A percentile compares a stretch with the other conserved stretches of the same genome.
Evolutionary conservation across 306 rosid species (phyloP).

Genomic region (Rosa chinensis): DNA sequence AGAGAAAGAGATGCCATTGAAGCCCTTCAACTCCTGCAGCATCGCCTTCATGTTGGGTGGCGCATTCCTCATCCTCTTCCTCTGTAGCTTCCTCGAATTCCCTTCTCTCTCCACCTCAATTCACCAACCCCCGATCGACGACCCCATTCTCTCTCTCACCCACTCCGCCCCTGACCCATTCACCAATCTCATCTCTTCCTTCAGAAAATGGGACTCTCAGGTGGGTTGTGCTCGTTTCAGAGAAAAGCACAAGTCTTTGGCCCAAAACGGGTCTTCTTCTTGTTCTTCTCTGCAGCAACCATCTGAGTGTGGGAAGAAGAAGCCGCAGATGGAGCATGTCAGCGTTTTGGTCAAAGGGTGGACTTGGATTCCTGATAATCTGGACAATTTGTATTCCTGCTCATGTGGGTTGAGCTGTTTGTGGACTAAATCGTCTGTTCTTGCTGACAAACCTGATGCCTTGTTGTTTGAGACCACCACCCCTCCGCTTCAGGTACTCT

Average conservation of each 20-base stretch:
- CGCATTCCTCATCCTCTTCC: constrained; percentile 58
- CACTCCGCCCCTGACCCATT: constrained; percentile 41
- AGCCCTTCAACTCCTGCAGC: constrained; percentile 50
- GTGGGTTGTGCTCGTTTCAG: constrained; percentile 65
- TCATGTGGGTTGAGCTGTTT: constrained; percentile 84
- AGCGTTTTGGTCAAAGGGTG: constrained; percentile 81
- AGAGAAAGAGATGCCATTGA: constrained; percentile 46
- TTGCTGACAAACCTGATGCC: constrained; percentile 93
- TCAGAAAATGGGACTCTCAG: constrained; percentile 73
- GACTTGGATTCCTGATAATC: constrained; percentile 97
- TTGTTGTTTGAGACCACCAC: constrained; percentile 65
- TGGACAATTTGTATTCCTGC: constrained; percentile 85
- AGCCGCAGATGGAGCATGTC: constrained; percentile 42
- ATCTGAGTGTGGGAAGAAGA: constrained; percentile 37
- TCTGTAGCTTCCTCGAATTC: constrained; percentile 62
- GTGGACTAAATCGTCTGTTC: constrained; percentile 92
- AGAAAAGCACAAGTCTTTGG: constrained; percentile 37
- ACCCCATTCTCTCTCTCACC: constrained; percentile 8
- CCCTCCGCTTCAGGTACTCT: constrained; percentile 76
- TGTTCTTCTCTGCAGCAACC: constrained; percentile 52
- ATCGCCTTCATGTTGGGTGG: constrained; percentile 48
- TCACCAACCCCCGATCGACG: constrained; percentile 19
- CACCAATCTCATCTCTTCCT: constrained; percentile 58
- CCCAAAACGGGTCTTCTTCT: constrained; percentile 33
- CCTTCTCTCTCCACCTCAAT: constrained; percentile 50